Conservation (phyloP, 805 yeast species). For the Wickerhamomyces pijperi region DNA sequence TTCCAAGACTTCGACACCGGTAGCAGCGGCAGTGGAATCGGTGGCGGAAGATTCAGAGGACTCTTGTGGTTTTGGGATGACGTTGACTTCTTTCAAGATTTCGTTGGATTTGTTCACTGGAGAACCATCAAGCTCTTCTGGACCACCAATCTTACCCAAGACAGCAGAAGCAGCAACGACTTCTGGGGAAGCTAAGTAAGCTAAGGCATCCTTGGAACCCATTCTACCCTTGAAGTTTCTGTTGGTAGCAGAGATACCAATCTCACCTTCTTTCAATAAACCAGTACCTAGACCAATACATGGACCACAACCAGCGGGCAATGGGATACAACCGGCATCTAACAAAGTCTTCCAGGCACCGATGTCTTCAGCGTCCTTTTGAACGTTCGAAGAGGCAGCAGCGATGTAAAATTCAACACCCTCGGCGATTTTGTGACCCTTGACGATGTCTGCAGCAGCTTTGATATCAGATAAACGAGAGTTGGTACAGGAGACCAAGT, state of each 20-base stretch:
- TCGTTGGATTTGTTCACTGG: slow-evolving; percentile 39
- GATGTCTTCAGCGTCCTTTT: slow-evolving; percentile 75
- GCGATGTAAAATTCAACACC: slow-evolving; percentile 95
- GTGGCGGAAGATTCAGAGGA: slow-evolving; percentile 11
- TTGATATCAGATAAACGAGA: slow-evolving; percentile 85
- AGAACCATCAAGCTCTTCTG: slow-evolving; percentile 69
- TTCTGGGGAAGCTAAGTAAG: slow-evolving; percentile 93
- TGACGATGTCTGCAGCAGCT: slow-evolving; percentile 85
- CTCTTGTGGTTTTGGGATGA: slow-evolving; percentile 16
- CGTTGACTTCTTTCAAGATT: slow-evolving; percentile 27
- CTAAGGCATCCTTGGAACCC: slow-evolving; percentile 96
- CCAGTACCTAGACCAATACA: slow-evolving; percentile 98
- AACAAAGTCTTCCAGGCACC: slow-evolving; percentile 91
- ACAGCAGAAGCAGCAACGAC: slow-evolving; percentile 98
- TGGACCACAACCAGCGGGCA: slow-evolving; percentile 99
- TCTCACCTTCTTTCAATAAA: slow-evolving; percentile 86
- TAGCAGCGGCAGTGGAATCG: slow-evolving; percentile 22
- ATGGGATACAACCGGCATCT: slow-evolving; percentile 88
- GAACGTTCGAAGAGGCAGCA: slow-evolving; percentile 92
- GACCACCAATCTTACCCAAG: slow-evolving; percentile 88
- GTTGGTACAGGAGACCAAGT: slow-evolving; percentile 95
- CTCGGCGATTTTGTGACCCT: slow-evolving; percentile 70
- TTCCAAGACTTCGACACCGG: slow-evolving; percentile 61
- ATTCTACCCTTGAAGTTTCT: slow-evolving; percentile 98
- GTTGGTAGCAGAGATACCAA: slow-evolving; percentile 96